Conservation (phyloP, 2,329 filamentous ascomycete species). For the Aureobasidium sp. region DNA sequence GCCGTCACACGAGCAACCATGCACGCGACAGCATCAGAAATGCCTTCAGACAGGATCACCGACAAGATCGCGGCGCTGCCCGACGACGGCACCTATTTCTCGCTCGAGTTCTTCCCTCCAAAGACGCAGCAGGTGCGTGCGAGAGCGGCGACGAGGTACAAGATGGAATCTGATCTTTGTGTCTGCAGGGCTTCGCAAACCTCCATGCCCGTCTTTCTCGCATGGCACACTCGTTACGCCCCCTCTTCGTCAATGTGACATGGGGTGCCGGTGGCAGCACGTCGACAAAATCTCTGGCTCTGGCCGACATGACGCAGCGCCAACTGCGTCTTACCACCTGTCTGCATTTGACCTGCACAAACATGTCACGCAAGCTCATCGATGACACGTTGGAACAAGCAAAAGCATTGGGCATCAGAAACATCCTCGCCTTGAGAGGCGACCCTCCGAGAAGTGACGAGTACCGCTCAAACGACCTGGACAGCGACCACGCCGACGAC, state of each 20-base stretch:
- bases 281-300: constrained; percentile 79
- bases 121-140: constrained; percentile 75
- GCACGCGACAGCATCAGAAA: constrained; percentile 9
- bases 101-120: constrained; percentile 97
- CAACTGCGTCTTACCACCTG: constrained; percentile 90
- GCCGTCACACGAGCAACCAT: constrained; percentile 4
- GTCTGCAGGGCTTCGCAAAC: constrained; percentile 70
- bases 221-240: constrained; percentile 85
- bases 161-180: constrained; percentile 13
- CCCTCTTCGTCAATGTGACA: constrained; percentile 93
- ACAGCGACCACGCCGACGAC: constrained; percentile 51
- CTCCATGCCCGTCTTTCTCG: constrained; percentile 86
- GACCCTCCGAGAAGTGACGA: constrained; percentile 87
- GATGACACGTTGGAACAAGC: constrained; percentile 87
- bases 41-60: constrained; percentile 67
- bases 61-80: constrained; percentile 91
- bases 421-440: constrained; percentile 85
- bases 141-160: neutral
- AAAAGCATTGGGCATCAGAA: constrained; percentile 82
- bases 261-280: constrained; percentile 97
- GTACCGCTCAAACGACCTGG: constrained; percentile 53
- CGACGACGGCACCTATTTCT: constrained; percentile 77
- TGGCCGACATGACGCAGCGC: constrained; percentile 90
- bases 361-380: constrained; percentile 82
- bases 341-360: constrained; percentile 93